Evolutionary conservation across 176 grass and related monocot genomes (phyloP), one percentile per base, ranked within the genome.

Genomic region (Oryza officinalis): DNA sequence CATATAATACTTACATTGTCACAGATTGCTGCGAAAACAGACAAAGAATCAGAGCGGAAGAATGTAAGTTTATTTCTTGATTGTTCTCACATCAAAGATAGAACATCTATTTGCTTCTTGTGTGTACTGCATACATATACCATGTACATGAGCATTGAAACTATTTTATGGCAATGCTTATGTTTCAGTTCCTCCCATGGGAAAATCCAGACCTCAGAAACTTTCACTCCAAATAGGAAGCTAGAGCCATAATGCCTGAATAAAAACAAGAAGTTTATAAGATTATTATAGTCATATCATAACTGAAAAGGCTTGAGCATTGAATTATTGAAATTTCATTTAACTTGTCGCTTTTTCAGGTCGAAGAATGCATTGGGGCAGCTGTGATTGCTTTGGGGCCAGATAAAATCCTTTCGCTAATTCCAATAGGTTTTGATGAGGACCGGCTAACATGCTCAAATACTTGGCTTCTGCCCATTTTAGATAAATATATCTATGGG

Each of bases 311-410:
- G 5, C 22, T 28, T 69, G 40, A 38, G 46, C 33, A 35, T 35
- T 35, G 33, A 35, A 35, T 27, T 44, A 82, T 46, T 71, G 28
- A 70, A 15, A 63, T 67, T 72, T 61, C 75, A 69, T 79, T 81
- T 44, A 84, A 20, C 27, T 78, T 88, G 46, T 86, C 14, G 66
- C 40, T 14, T 80, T 45, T 89, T 80, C 80, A 98, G 93, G 75
- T 98, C 88, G 83, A 87, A 50, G 91, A 98, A 83, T 95, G 96
- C 77, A 81, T 98, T 85, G 96, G 93, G 65, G 92, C 87, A 80
- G 96, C 93, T 81, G 75, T 93, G 60, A 67, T 92, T 89, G 80
- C 93, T 84, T 87, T 98, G 79, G 96, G 96, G 73, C 85, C 86
- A 45, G 92, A 90, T 76, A 95, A 98, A 86, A 80, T 93, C 47